Base-by-base conservation (phyloP, 441 rosid genomes). In the Pelargonium cotyledonis region DNA sequence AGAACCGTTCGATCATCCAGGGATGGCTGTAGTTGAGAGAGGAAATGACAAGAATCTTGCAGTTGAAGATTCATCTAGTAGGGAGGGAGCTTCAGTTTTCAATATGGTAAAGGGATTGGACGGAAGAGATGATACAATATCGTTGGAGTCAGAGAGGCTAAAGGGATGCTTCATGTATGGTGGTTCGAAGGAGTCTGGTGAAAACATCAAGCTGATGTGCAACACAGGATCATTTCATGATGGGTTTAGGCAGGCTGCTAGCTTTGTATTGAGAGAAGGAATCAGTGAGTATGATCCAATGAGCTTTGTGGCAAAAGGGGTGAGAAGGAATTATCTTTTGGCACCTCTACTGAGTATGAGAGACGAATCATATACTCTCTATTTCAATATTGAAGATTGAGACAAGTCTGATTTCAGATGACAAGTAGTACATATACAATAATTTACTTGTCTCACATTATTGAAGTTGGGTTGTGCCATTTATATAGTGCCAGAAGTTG, bases 1-100 rank as follows among this genome's bases (percentile, higher is more conserved):
- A 0, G 99, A 95, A 68, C 95, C 97, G 64, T 90, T 89, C 53
- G 85, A 85, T 77, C 82, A 77, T 72, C 97, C 99, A 0, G 97
- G 97, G 53, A 90, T 83, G 95, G 65, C 83, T 68, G 62, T 95
- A 40, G 84, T 65, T 65, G 76, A 70, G 8, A 74, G 77, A 71
- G 90, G 82, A 51, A 60, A 68, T 44, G 86, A 76, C 8, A 5
- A 65, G 7, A 29, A 64, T 68, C 76, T 88, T 49, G 77, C 19
- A 2, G 77, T 90, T 21, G 72, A 77, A 65, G 80, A 70, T 68
- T 75, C 81, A 53, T 71, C 80, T 0, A 26, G 11, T 2, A 71
- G 18, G 0, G 73, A 67, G 6, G 75, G 44, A 8, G 74, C 82
- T 5, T 85, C 90, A 0, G 43, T 65, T n/a, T 92, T 95, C 71